Evolutionary conservation across 192 early-diverging fungal species (phyloP).

Genomic region (Globomyces pollinis-pini): DNA sequence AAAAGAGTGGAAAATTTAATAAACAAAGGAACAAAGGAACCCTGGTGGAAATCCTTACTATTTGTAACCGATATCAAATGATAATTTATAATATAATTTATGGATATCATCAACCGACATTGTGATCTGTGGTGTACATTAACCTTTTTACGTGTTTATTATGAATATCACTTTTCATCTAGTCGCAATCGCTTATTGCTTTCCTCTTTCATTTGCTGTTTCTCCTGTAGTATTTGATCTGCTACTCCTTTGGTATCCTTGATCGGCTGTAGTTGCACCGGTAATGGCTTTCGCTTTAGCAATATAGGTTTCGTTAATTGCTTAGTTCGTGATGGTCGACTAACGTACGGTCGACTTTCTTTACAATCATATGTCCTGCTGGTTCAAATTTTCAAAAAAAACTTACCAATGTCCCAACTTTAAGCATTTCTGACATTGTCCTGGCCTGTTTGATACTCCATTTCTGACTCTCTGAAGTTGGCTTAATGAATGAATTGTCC

Average conservation of each 20-base stretch:
- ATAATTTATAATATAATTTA: too few relatives aligned
- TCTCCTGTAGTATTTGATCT: neutral
- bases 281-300: neutral
- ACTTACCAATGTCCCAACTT: neutral
- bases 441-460: neutral
- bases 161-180: neutral
- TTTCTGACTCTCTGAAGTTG: too few relatives aligned
- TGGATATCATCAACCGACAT: too few relatives aligned
- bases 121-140: too few relatives aligned
- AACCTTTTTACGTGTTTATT: too few relatives aligned
- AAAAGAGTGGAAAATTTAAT: too few relatives aligned
- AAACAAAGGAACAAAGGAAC: too few relatives aligned
- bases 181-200: neutral
- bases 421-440: neutral
- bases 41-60: too few relatives aligned
- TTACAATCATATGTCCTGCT: slow-evolving; percentile 7
- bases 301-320: neutral
- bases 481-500: too few relatives aligned
- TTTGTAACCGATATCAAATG: too few relatives aligned
- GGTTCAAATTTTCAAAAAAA: too few relatives aligned
- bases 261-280: too few relatives aligned
- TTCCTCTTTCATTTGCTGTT: neutral
- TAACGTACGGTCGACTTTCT: neutral
- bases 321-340: neutral
- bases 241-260: neutral